phyloP scores from a whole-genome alignment of 2,329 filamentous ascomycete genomes.

The Periconia macrospinosa region DNA sequence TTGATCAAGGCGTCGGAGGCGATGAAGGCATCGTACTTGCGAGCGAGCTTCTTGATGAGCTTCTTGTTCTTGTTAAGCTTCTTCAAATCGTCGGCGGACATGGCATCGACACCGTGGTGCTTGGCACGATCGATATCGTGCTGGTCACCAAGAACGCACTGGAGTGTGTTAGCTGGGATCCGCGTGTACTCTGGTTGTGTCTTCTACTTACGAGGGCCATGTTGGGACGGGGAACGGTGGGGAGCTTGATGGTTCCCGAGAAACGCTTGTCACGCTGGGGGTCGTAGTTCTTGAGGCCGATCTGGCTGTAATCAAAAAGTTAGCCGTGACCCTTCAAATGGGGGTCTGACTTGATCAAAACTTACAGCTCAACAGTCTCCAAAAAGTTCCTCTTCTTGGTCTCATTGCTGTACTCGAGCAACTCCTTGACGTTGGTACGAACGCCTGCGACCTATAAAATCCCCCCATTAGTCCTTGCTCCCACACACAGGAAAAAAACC shows the following conservation, averaged over 20 bases:
- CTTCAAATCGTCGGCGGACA: slow-evolving; percentile 98
- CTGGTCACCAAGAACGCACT: slow-evolving; percentile 82
- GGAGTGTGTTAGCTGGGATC: slow-evolving; percentile 28
- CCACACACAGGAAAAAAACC: too few species aligned
- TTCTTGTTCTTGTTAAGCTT: slow-evolving; percentile 99
- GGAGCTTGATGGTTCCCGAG: slow-evolving; percentile 94
- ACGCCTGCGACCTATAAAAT: slow-evolving; percentile 69
- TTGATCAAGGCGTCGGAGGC: slow-evolving; percentile 98
- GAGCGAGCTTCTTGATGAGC: slow-evolving; percentile 99
- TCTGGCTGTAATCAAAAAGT: too few species aligned
- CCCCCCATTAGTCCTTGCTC: not conserved
- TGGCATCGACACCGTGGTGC: slow-evolving; percentile 97
- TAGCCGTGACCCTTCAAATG: too few species aligned
- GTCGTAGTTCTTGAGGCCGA: slow-evolving; percentile 58
- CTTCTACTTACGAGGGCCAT: slow-evolving; percentile 11
- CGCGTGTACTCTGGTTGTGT: not conserved
- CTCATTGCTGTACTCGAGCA: slow-evolving; percentile 92
- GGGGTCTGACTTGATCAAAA: too few species aligned
- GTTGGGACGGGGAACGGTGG: slow-evolving; percentile 76
- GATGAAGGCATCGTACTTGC: slow-evolving; percentile 99
- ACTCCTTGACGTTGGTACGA: slow-evolving; percentile 88
- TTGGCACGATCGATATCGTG: slow-evolving; percentile 99
- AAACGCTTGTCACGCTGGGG: slow-evolving; percentile 99
- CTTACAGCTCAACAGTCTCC: slow-evolving; percentile 87
- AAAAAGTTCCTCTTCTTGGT: slow-evolving; percentile 99